Conservation (phyloP, 1,284 basidiomycete genomes). For the Leccinum subrobustum region DNA sequence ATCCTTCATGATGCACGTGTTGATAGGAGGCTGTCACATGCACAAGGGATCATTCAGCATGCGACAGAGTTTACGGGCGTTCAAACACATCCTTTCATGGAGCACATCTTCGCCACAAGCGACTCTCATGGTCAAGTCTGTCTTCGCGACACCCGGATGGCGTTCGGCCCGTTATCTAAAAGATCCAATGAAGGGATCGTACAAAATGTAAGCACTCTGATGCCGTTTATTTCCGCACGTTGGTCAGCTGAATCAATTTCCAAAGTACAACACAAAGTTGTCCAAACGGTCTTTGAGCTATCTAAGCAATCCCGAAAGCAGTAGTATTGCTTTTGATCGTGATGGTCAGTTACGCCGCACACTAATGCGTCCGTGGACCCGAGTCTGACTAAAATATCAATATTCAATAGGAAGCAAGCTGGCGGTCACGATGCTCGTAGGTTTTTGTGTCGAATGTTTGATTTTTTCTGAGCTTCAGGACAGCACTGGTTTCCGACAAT, state of each 20-base stretch:
- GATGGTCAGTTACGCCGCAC: conserved; percentile 44
- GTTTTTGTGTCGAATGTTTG: conserved; percentile 19
- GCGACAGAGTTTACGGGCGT: conserved; percentile 57
- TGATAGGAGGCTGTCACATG: conserved; percentile 34
- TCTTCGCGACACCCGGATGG: conserved; percentile 75
- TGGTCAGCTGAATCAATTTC: conserved; percentile 9
- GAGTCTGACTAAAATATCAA: background rate
- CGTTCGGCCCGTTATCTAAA: conserved; percentile 52
- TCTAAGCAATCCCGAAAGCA: conserved; percentile 60
- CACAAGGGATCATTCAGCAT: conserved; percentile 52
- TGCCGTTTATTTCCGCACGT: conserved; percentile 8
- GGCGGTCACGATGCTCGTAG: conserved; percentile 62
- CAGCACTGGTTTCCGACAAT: conserved; percentile 70
- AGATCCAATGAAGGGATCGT: conserved; percentile 54
- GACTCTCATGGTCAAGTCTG: conserved; percentile 56
- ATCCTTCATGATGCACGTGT: conserved; percentile 54
- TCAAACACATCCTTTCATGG: conserved; percentile 61
- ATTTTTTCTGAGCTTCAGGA: conserved; percentile 4
- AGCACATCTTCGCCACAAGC: conserved; percentile 65
- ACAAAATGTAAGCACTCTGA: conserved; percentile 39
- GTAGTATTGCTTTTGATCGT: conserved; percentile 63
- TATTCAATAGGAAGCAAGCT: conserved; percentile 51
- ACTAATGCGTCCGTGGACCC: conserved; percentile 9
- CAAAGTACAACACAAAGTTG: conserved; percentile 66
- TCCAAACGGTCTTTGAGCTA: conserved; percentile 39